phyloP scores from a whole-genome alignment of 768 basidiomycete species.

The Tulasnella sp. region DNA sequence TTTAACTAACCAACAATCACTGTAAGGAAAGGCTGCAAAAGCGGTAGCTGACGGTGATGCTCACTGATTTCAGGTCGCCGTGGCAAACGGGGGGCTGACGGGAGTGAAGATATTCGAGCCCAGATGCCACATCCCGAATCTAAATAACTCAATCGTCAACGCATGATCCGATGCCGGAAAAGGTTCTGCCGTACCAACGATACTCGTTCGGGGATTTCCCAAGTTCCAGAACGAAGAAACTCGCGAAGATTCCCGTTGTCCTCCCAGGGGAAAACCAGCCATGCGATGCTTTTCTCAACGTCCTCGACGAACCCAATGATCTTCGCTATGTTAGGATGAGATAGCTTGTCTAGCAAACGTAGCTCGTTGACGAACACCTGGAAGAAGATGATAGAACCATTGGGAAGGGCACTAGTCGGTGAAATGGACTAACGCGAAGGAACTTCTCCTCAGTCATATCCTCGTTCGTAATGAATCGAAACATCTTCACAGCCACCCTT shows the following conservation, averaged over 20 bases:
- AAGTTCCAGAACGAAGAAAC: neutral
- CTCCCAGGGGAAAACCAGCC: neutral
- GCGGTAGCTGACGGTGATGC: neutral
- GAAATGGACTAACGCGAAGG: neutral
- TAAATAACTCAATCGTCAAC: too few species aligned
- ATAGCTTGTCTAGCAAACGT: neutral
- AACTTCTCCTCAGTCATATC: neutral
- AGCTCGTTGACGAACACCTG: neutral
- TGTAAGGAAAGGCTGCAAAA: neutral
- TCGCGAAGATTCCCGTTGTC: neutral
- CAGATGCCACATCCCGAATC: too few species aligned
- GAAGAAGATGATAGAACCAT: neutral
- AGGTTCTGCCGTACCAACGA: neutral
- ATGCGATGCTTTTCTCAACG: neutral
- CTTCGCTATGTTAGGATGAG: neutral
- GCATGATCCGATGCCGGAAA: too few species aligned
- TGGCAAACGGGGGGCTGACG: neutral
- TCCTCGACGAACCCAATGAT: neutral
- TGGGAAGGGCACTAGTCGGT: too few species aligned
- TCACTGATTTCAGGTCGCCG: neutral
- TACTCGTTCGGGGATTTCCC: neutral
- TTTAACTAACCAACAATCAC: too few species aligned
- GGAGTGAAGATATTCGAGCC: neutral
- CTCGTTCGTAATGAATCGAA: neutral
- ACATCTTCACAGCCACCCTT: neutral